These are phyloP conservation scores for Mucor circinelloides DNA, from an alignment of 371 early-diverging fungal genomes.

Conservation along the genomic window DNA sequence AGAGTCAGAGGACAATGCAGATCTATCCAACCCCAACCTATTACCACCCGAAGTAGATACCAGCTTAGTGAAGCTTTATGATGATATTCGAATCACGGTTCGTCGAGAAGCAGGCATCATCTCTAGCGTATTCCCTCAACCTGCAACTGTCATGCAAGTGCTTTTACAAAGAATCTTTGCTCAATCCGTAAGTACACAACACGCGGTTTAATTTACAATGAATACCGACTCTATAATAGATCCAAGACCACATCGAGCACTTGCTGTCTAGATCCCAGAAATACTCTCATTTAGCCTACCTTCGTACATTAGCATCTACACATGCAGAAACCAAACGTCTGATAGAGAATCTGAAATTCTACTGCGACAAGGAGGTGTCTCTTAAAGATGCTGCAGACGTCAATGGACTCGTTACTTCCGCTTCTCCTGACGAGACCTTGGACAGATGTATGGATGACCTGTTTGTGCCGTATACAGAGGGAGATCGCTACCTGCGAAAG, in stretches of 20 bases:
- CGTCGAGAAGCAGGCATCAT: conserved; percentile 89
- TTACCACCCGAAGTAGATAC: conserved; percentile 78
- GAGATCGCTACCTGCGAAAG: conserved; percentile 79
- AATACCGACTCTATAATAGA: conserved; percentile 40
- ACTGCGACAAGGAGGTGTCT: conserved; percentile 59
- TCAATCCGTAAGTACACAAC: conserved; percentile 72
- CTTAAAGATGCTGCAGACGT: conserved; percentile 27
- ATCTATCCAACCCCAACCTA: conserved; percentile 46
- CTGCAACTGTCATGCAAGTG: conserved; percentile 87
- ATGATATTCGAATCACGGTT: conserved; percentile 81
- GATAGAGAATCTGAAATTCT: conserved; percentile 72
- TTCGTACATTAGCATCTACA: conserved; percentile 75
- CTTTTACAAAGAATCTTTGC: conserved; percentile 94
- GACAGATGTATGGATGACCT: conserved; percentile 93
- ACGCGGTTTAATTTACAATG: background rate
- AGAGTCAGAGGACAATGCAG: conserved; percentile 43
- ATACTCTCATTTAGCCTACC: conserved; percentile 74
- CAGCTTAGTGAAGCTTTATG: conserved; percentile 76
- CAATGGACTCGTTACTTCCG: conserved; percentile 41
- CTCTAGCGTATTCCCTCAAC: conserved; percentile 91
- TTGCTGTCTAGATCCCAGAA: conserved; percentile 72
- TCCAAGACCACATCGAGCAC: conserved; percentile 85
- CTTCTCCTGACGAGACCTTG: conserved; percentile 63
- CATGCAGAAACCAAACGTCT: conserved; percentile 79
- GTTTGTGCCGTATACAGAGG: conserved; percentile 93